phyloP scores from a whole-genome alignment of 75 land plant species.

The Picea sitchensis region DNA sequence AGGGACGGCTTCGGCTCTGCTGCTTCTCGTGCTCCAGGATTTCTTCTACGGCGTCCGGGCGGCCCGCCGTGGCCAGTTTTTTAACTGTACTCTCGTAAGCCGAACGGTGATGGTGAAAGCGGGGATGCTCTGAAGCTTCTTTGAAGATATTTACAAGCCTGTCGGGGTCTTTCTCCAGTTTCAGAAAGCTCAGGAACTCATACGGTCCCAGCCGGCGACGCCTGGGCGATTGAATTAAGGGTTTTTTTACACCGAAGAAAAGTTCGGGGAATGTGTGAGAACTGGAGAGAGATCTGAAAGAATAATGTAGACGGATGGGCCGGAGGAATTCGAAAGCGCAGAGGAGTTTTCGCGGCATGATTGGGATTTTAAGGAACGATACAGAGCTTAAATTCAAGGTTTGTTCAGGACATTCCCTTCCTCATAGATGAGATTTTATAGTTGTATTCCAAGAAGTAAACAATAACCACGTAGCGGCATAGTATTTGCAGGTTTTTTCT shows the following conservation, averaged over 20 bases:
- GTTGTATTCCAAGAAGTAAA: too few relatives aligned
- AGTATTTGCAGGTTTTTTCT: too few relatives aligned
- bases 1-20: conserved; percentile 17
- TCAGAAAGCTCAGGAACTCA: conserved; percentile 9
- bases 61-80: conserved; percentile 39
- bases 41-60: conserved; percentile 43
- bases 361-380: too few relatives aligned
- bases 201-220: not conserved
- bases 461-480: too few relatives aligned
- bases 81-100: conserved; percentile 47
- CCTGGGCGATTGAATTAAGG: not conserved
- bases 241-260: not conserved
- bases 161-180: conserved; percentile 47
- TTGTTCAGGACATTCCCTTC: too few relatives aligned
- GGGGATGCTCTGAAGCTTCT: conserved; percentile 32
- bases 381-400: not conserved
- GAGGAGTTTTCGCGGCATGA: not conserved
- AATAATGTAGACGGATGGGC: not conserved
- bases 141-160: conserved; percentile 40
- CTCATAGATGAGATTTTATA: too few relatives aligned
- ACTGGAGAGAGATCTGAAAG: not conserved
- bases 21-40: conserved; percentile 56
- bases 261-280: not conserved
- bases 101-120: conserved; percentile 40
- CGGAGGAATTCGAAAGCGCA: not conserved